Evolutionary conservation across 2,329 filamentous ascomycete genomes (phyloP).

Genomic region (Ramularia collo-cygni): DNA sequence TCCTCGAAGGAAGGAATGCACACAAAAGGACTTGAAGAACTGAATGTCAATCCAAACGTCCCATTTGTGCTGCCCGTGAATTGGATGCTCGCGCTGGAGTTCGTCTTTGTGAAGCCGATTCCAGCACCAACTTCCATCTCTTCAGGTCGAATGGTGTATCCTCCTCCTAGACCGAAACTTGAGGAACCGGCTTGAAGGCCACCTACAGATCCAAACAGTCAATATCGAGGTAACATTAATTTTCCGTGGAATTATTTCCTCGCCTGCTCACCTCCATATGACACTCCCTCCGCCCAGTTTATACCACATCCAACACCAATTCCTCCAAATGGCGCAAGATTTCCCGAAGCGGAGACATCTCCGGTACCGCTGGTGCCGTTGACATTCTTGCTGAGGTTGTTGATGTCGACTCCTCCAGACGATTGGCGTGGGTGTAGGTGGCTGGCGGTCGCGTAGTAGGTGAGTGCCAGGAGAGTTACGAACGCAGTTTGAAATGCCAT

Average conservation of each 20-base stretch:
- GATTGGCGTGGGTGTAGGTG: too few relatives aligned
- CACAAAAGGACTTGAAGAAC: constrained; percentile 8
- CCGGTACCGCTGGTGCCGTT: constrained; percentile 15
- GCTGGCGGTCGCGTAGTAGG: too few relatives aligned
- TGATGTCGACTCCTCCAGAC: constrained; percentile 4
- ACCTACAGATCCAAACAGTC: constrained; percentile 6
- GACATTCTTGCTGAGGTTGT: constrained; percentile 6
- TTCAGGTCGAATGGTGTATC: constrained; percentile 12
- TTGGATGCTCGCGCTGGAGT: constrained; percentile 9
- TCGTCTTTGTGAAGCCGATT: constrained; percentile 13
- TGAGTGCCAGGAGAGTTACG: too few relatives aligned
- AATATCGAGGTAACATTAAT: not conserved
- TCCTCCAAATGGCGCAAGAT: constrained; percentile 9
- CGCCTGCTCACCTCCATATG: constrained; percentile 12
- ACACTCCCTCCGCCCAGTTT: constrained; percentile 12
- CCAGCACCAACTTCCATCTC: constrained; percentile 12
- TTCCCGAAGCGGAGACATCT: constrained; percentile 11
- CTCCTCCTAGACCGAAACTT: constrained; percentile 17
- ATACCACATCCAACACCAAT: constrained; percentile 17
- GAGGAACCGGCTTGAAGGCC: constrained; percentile 14
- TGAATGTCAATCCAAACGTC: constrained; percentile 13
- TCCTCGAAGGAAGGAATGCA: constrained; percentile 8
- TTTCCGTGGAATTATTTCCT: too few relatives aligned
- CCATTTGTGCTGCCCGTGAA: constrained; percentile 14
- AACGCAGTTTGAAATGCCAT: too few relatives aligned